Evolutionary conservation across 768 basidiomycete species (phyloP).

Genomic region (Auriscalpium microsporum): DNA sequence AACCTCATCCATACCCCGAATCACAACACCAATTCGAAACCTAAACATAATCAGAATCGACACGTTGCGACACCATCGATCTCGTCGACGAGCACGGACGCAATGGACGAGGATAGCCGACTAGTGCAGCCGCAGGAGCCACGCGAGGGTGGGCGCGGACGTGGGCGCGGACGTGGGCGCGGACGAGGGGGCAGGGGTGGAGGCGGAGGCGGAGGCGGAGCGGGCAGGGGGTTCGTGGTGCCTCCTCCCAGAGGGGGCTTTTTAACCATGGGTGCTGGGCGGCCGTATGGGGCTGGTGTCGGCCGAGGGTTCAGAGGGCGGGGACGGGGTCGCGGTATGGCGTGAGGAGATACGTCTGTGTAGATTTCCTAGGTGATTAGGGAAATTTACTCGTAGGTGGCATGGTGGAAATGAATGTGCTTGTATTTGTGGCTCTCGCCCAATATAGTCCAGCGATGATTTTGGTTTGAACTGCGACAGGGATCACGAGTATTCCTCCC

Average conservation of each 20-base stretch:
- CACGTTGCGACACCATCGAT: background rate
- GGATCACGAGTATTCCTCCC: no score
- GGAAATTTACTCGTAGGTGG: no score
- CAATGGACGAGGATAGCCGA: background rate
- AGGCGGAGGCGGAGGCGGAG: background rate
- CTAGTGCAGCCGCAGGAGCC: background rate
- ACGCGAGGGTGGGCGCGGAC: background rate
- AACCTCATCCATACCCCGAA: background rate
- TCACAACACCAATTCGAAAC: background rate
- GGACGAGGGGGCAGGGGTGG: no score
- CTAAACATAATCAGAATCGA: background rate
- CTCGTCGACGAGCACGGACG: background rate
- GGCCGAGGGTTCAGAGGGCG: background rate
- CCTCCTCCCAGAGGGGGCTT: constrained; percentile 9
- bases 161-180: constrained; percentile 3
- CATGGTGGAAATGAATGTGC: no score
- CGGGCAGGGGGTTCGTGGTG: constrained; percentile 3
- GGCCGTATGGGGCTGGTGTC: background rate
- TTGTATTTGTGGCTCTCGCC: no score
- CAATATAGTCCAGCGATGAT: no score
- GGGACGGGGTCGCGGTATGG: background rate
- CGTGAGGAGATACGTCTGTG: background rate
- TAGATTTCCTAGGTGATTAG: no score
- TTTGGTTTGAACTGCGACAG: no score
- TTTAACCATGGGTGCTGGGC: background rate